Percentiles rank a stretch among this genome's conserved stretches.
Evolutionary conservation across 805 yeast genomes (phyloP).

Genomic region (Ogataea allantospora): DNA sequence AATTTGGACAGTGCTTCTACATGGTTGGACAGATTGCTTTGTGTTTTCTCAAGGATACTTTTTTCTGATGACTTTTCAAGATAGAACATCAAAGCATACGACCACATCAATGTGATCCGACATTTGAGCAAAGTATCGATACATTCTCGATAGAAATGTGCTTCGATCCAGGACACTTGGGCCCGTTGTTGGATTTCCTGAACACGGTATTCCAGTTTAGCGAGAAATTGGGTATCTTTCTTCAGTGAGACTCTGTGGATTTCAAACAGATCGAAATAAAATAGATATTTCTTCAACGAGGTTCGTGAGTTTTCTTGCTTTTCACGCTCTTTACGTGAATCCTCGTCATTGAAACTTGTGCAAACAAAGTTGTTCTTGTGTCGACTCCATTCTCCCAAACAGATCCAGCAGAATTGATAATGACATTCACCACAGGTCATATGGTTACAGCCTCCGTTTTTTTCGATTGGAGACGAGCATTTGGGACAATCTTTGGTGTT

Average conservation of each 20-base stretch:
- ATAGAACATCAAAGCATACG: slow-evolving; percentile 78
- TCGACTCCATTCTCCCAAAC: slow-evolving; percentile 68
- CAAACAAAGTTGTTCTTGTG: slow-evolving; percentile 74
- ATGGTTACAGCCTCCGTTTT: slow-evolving; percentile 96
- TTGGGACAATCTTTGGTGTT: slow-evolving; percentile 86
- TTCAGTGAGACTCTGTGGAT: slow-evolving; percentile 75
- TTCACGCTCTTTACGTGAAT: slow-evolving; percentile 37
- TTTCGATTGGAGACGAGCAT: slow-evolving; percentile 78
- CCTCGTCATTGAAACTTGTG: slow-evolving; percentile 45
- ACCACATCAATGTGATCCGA: slow-evolving; percentile 82
- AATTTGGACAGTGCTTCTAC: slow-evolving; percentile 35
- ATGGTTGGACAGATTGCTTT: slow-evolving; percentile 23
- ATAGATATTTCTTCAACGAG: slow-evolving; percentile 64
- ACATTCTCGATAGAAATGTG: slow-evolving; percentile 77
- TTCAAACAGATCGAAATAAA: slow-evolving; percentile 69
- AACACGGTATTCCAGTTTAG: slow-evolving; percentile 62
- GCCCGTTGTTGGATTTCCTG: slow-evolving; percentile 60
- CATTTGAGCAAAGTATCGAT: slow-evolving; percentile 63
- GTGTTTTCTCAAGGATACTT: slow-evolving; percentile 53
- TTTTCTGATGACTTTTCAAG: slow-evolving; percentile 44
- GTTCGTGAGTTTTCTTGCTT: slow-evolving; percentile 43
- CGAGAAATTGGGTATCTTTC: slow-evolving; percentile 64
- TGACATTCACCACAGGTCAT: slow-evolving; percentile 82
- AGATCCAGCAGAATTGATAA: slow-evolving; percentile 91
- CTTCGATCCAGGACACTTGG: slow-evolving; percentile 81